Percentiles rank a stretch among this genome's conserved stretches.
Evolutionary conservation across 345 rosid genomes (phyloP).

Genomic region (Euphorbia peplus): DNA sequence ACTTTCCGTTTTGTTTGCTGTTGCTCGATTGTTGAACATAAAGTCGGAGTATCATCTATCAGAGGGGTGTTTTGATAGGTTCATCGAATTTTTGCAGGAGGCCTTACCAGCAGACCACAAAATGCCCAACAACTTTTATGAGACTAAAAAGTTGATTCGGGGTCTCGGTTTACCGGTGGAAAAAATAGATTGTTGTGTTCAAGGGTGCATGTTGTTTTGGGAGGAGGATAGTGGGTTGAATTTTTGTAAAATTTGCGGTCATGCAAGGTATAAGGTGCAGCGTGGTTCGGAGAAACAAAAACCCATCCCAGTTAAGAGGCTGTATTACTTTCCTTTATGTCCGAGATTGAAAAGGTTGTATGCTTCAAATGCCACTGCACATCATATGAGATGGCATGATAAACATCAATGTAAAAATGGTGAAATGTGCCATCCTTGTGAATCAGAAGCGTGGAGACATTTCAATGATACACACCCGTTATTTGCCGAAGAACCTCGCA

Average conservation of each 20-base stretch:
- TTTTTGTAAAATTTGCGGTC: neutral
- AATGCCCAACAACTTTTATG: neutral
- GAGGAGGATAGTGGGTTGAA: neutral
- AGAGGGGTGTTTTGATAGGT: neutral
- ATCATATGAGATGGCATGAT: constrained; percentile 10
- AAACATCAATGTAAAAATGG: neutral
- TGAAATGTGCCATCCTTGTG: neutral
- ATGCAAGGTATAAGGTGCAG: neutral
- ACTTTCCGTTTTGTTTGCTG: neutral
- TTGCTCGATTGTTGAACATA: neutral
- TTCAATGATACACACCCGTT: neutral
- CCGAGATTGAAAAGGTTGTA: neutral
- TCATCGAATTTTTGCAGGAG: neutral
- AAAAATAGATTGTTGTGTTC: neutral
- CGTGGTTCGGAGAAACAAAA: neutral
- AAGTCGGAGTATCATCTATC: neutral
- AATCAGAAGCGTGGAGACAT: neutral
- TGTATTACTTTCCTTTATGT: neutral
- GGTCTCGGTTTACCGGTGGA: neutral
- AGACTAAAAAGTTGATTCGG: too few relatives aligned
- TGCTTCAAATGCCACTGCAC: neutral
- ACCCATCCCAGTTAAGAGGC: neutral
- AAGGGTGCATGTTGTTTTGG: neutral
- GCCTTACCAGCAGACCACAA: neutral
- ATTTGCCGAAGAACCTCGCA: neutral